Percentiles rank a stretch among this genome's conserved stretches.
These are phyloP conservation scores for Sugiyamaella novakii DNA, from an alignment of 1,139 yeast species.

Conservation along the genomic window DNA sequence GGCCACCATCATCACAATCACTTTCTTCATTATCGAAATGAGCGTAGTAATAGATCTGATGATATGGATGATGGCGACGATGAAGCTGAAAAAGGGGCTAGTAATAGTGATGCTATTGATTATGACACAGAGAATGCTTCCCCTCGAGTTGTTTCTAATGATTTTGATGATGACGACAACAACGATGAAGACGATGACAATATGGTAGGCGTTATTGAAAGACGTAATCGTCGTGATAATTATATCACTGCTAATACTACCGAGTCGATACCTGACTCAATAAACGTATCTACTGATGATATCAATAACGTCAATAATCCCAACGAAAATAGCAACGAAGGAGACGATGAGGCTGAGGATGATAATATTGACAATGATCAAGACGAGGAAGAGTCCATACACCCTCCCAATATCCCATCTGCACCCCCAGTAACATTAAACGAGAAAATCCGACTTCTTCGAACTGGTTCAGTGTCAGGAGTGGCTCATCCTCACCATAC, in stretches of 20 bases:
- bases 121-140: slow-evolving; percentile 16
- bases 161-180: slow-evolving; percentile 5
- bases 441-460: slow-evolving; percentile 38
- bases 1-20: slow-evolving; percentile 1
- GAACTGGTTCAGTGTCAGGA: slow-evolving; percentile 36
- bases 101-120: slow-evolving; percentile 7
- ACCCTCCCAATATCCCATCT: slow-evolving; percentile 34
- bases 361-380: slow-evolving; percentile 1
- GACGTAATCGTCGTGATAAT: slow-evolving; percentile 3
- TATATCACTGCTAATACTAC: slow-evolving; percentile 1
- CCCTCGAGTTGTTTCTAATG: slow-evolving; percentile 5
- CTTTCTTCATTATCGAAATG: neutral
- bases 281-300: neutral
- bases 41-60: slow-evolving; percentile 4
- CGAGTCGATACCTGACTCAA: neutral
- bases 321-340: slow-evolving; percentile 10
- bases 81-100: slow-evolving; percentile 15
- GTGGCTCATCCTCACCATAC: slow-evolving; percentile 8
- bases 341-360: slow-evolving; percentile 15
- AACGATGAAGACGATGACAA: slow-evolving; percentile 3
- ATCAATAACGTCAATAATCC: neutral
- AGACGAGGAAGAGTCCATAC: slow-evolving; percentile 13
- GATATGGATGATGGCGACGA: slow-evolving; percentile 16
- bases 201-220: slow-evolving; percentile 4
- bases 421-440: slow-evolving; percentile 40